Percentiles rank a stretch among this genome's conserved stretches.
phyloP scores from a whole-genome alignment of 2,329 filamentous ascomycete species.

The Alternaria ethzedia region DNA sequence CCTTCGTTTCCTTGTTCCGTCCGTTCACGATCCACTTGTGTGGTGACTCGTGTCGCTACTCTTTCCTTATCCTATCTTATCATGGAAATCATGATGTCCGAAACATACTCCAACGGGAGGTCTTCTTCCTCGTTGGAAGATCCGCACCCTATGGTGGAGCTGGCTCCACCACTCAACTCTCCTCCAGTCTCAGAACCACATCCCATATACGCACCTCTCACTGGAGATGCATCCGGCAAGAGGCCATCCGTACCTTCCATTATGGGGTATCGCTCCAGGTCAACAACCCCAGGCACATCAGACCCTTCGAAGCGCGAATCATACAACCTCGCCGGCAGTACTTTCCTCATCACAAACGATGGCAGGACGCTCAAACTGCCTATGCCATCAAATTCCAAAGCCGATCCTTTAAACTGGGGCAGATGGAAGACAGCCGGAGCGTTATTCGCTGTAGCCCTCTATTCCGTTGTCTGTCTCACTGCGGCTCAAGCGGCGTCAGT shows the following conservation, averaged over 20 bases:
- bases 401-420: slow-evolving; percentile 35
- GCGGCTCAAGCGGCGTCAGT: slow-evolving; percentile 27
- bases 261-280: neutral
- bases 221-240: neutral
- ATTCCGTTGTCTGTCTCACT: slow-evolving; percentile 20
- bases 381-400: slow-evolving; percentile 30
- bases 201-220: slow-evolving; percentile 3
- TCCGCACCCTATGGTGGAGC: slow-evolving; percentile 22
- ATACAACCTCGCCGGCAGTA: slow-evolving; percentile 31
- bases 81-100: slow-evolving; percentile 5
- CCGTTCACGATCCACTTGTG: slow-evolving; percentile 1
- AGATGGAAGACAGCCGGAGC: slow-evolving; percentile 27
- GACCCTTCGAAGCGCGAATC: slow-evolving; percentile 29
- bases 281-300: neutral
- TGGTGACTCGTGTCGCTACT: neutral
- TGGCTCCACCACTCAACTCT: slow-evolving; percentile 17
- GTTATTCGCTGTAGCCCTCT: slow-evolving; percentile 22
- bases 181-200: slow-evolving; percentile 20
- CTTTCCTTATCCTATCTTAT: neutral
- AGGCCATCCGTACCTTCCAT: neutral
- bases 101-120: slow-evolving; percentile 4
- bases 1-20: neutral
- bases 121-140: neutral
- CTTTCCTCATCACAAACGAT: slow-evolving; percentile 31
- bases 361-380: slow-evolving; percentile 32